Percentiles rank a stretch among this genome's conserved stretches.
Conservation (phyloP, 2,329 filamentous ascomycete genomes). For the Diaporthe vexans region DNA sequence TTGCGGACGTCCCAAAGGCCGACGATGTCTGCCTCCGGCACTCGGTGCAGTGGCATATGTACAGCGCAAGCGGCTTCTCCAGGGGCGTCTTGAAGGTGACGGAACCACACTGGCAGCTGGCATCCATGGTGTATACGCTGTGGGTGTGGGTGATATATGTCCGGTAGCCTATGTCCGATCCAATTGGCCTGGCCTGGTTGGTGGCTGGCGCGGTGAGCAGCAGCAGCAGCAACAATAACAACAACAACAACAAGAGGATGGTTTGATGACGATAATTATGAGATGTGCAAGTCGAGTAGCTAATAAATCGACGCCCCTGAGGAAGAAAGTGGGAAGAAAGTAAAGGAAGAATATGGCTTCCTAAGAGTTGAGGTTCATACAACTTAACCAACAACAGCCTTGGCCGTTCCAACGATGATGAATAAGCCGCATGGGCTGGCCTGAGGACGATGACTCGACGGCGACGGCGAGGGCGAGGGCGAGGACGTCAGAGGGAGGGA, state of each 20-base stretch:
- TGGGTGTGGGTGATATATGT: background rate
- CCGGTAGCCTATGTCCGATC: conserved; percentile 8
- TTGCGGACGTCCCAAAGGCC: conserved; percentile 78
- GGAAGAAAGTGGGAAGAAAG: background rate
- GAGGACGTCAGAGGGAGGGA: background rate
- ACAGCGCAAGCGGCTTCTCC: conserved; percentile 72
- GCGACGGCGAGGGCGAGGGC: background rate
- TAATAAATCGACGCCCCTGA: conserved; percentile 7
- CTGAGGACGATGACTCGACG: conserved; percentile 33
- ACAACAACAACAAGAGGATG: background rate
- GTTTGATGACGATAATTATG: background rate
- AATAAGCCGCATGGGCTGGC: conserved; percentile 22
- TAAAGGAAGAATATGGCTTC: background rate
- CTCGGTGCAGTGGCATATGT: conserved; percentile 79
- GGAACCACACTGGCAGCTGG: conserved; percentile 74
- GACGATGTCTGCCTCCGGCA: conserved; percentile 76
- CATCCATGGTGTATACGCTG: conserved; percentile 62
- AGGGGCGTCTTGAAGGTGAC: conserved; percentile 74
- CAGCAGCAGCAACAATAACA: background rate
- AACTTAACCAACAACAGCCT: conserved; percentile 5
- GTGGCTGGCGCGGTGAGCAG: background rate
- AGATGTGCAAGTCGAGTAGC: background rate
- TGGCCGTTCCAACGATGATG: conserved; percentile 10
- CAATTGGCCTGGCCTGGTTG: conserved; percentile 15
- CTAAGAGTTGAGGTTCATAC: background rate